phyloP scores from a whole-genome alignment of 1,139 yeast species.

The Saccharomyces pastorianus region DNA sequence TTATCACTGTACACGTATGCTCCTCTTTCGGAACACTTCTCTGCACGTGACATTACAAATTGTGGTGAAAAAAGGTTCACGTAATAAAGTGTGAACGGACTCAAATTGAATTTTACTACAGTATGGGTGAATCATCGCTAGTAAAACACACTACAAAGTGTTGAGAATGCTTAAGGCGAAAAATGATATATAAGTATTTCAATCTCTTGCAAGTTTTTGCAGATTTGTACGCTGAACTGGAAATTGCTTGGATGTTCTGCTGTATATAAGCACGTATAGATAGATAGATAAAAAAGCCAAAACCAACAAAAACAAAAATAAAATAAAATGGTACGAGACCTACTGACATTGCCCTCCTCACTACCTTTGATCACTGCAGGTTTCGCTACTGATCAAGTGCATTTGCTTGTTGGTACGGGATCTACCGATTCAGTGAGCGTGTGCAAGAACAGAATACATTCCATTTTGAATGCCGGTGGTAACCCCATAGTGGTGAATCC shows the following conservation, averaged over 20 bases:
- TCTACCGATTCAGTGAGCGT: conserved; percentile 34
- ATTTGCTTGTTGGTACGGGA: conserved; percentile 52
- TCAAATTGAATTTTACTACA: not conserved
- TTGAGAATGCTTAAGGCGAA: not conserved
- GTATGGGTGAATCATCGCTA: not conserved
- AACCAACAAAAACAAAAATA: not conserved
- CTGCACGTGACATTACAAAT: not conserved
- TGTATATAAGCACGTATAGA: not conserved
- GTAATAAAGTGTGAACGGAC: not conserved
- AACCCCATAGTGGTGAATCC: conserved; percentile 41
- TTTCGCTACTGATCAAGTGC: conserved; percentile 45
- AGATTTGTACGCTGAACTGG: not conserved
- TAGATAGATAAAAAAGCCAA: not conserved
- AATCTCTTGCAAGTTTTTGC: not conserved
- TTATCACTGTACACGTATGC: not conserved
- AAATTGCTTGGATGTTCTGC: not conserved
- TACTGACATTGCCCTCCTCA: not conserved
- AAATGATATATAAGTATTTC: not conserved
- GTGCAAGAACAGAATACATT: conserved; percentile 43
- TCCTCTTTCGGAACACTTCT: not conserved
- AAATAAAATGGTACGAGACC: not conserved
- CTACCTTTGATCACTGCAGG: conserved; percentile 32
- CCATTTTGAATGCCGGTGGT: conserved; percentile 52
- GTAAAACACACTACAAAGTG: not conserved
- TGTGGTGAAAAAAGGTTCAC: not conserved